Base-by-base conservation (phyloP, 2,329 filamentous ascomycete genomes). In the Tolypocladium tropicale region DNA sequence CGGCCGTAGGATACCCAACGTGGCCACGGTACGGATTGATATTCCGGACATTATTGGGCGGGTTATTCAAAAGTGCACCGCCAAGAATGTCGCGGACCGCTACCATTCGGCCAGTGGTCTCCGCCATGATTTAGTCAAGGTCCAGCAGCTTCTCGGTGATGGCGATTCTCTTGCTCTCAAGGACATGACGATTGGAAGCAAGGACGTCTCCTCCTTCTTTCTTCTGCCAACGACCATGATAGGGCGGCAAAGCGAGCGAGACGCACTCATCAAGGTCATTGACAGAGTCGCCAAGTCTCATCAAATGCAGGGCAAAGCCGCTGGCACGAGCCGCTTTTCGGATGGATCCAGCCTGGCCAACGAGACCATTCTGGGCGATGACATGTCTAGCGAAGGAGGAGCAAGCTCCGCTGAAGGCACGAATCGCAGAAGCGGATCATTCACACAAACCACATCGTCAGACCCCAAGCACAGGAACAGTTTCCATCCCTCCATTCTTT, bases 131-230 rank as follows among this genome's bases (percentile, higher is more conserved):
- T 73, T 97, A 53, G 71, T 84, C 53, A 80, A 85, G 63, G 84
- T 96, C 6, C 85, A 89, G 60, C 80, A 86, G 60, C 78, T 93
- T 39, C 75, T 96, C 7, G 83, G 81, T 4, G 83, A 90, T 63
- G 92, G 90, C 21, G 86, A 96, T 63, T 78, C 80, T 58, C 74
- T 82, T 54, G 84, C 85, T 1, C 75, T 96, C 54, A 84, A 83
- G 57, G 79, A 86, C 41, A 95, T 90, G 77, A 78, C 82, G 60
- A 85, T 95, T 58, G 92, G 83, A 14, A 83, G 85, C n/a, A 89
- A 85, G 57, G 93, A 97, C 69, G 84, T 96, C 0, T 95, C 90
- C 1, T 95, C 91, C 5, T 94, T 95, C 67, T 96, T 96, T 72
- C 88, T 91, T 62, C 79, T 96, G 23, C 93, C 93, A 0, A 82